Conservation (phyloP, 352 stramenopile genomes). For the Saprolegnia diclina region DNA sequence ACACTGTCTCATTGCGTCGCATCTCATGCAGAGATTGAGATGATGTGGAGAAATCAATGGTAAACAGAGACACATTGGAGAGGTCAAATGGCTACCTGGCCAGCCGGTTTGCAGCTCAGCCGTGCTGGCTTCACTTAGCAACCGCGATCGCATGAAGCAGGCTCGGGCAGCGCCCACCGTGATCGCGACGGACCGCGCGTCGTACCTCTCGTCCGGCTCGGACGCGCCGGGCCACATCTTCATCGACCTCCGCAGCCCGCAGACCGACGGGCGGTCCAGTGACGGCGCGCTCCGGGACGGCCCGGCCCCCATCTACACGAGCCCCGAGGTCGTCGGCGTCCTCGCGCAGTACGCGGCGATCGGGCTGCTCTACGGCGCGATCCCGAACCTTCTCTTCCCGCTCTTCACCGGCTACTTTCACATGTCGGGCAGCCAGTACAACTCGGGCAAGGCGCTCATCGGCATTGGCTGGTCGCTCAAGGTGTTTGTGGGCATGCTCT, state of each 20-base stretch:
- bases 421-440: slow-evolving; percentile 41
- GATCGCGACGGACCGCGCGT: slow-evolving; percentile 8
- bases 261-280: slow-evolving; percentile 4
- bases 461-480: slow-evolving; percentile 76
- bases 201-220: slow-evolving; percentile 13
- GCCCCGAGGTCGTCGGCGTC: slow-evolving; percentile 40
- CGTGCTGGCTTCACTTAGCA: neutral
- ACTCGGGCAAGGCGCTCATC: slow-evolving; percentile 44
- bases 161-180: neutral
- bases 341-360: slow-evolving; percentile 46
- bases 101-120: too few relatives aligned
- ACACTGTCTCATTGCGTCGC: neutral
- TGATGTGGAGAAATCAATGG: neutral
- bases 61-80: neutral
- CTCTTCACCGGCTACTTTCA: slow-evolving; percentile 52
- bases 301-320: slow-evolving; percentile 32
- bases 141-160: neutral
- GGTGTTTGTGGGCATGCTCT: slow-evolving; percentile 78
- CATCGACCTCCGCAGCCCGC: neutral
- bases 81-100: neutral
- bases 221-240: neutral
- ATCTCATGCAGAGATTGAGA: neutral
- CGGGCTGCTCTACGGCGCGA: slow-evolving; percentile 46
- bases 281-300: slow-evolving; percentile 40
- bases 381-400: slow-evolving; percentile 48